Evolutionary conservation across 2,329 filamentous ascomycete genomes (phyloP), one percentile per base, ranked within the genome.

Genomic region (Ceratocystis papillata): DNA sequence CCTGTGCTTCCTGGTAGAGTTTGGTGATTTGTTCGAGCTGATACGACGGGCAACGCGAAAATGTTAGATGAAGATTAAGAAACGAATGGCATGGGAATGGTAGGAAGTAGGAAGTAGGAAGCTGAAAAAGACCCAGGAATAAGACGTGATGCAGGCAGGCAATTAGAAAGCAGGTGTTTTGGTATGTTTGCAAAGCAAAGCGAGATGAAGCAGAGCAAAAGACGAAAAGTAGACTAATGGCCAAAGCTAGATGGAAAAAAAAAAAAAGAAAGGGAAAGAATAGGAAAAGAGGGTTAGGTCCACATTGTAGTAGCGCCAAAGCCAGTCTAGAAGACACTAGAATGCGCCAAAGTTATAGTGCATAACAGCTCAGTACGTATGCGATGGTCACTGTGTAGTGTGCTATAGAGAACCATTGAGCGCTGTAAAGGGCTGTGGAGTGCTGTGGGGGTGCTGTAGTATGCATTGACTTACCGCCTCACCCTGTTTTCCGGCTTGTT

Each of bases 1-100:
- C 79, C 69, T 86, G 78, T 2, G 87, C 84, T 69, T 85, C 83
- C 37, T 81, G 78, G 71, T 86, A 86, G 5, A 92, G 76, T 15
- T 77, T 77, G 64, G 82, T 78, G 64, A 87, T 82, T 72, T 87
- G 79, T 72, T 79, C 79, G 70, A 86, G 75, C 85, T 88, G 67
- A 3, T 61, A 5, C 30, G 6, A 20, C 37, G 5, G 30, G 15
- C 20, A 67, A 67, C 72, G 63, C 55, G 28, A 72, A 71, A 68
- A 67, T 69, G 25, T 65, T 48, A 33, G 37, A 60, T n/a, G 22
- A 41, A 44, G 5, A 17, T 15, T 30, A 50, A 48, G n/a, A 46
- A 20, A 50, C 46, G 20, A 22, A 17, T 28, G n/a, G 15, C 6
- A 10, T 6, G 6, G 12, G 20, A 33, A 64, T 20, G n/a, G 62